These are phyloP conservation scores for Colletotrichum aenigma DNA, from an alignment of 2,329 filamentous ascomycete genomes.

Conservation along the genomic window DNA sequence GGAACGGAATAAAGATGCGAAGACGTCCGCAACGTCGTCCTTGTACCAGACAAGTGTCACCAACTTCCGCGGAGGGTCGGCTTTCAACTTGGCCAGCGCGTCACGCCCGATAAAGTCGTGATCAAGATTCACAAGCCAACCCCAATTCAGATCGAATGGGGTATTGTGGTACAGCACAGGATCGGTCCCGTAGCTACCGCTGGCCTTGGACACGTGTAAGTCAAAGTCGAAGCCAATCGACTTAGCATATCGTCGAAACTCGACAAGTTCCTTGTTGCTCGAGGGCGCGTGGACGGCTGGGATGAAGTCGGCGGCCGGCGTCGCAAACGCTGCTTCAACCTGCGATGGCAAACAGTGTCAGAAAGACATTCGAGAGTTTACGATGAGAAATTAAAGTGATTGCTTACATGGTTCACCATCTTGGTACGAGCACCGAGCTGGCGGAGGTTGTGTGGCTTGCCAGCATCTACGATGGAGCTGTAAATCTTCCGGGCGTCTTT, in stretches of 20 bases:
- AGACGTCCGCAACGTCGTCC: neutral
- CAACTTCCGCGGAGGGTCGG: neutral
- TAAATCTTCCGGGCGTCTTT: neutral
- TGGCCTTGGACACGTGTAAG: neutral
- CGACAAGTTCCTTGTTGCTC: neutral
- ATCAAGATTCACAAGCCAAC: neutral
- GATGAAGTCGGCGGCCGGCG: neutral
- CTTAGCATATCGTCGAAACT: neutral
- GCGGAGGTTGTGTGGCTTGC: neutral
- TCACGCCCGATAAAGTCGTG: neutral
- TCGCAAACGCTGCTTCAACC: neutral
- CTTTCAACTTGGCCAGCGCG: neutral
- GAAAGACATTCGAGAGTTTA: neutral
- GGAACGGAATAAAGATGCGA: neutral
- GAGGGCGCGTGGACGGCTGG: neutral
- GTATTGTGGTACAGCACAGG: neutral
- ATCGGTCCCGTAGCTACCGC: neutral
- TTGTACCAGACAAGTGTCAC: neutral
- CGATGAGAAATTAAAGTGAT: neutral
- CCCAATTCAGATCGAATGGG: neutral
- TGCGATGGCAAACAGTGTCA: neutral
- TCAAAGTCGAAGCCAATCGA: neutral
- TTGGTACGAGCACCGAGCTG: neutral
- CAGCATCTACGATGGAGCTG: neutral
- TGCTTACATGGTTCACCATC: neutral